phyloP scores from a whole-genome alignment of 2,329 filamentous ascomycete genomes.

The Mollisia scopiformis region DNA sequence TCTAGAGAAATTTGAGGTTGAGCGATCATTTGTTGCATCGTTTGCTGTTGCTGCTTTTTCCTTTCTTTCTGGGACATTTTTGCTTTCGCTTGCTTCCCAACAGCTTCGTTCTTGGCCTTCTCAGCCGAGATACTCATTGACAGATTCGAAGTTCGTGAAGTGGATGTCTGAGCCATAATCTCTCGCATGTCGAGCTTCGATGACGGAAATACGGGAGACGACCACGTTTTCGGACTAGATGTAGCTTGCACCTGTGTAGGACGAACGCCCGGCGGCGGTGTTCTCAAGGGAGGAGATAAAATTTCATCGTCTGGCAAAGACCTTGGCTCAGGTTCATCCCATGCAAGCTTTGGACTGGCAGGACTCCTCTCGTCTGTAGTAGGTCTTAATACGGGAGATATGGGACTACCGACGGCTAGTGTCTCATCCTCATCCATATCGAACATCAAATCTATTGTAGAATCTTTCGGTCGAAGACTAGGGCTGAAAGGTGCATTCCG shows the following conservation, averaged over 20 bases:
- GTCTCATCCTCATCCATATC: conserved; percentile 76
- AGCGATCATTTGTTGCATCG: conserved; percentile 41
- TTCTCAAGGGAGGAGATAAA: conserved; percentile 4
- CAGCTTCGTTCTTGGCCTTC: conserved; percentile 38
- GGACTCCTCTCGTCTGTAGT: conserved; percentile 1
- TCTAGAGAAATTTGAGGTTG: conserved; percentile 50
- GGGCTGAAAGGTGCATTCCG: conserved; percentile 67
- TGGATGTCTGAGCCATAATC: conserved; percentile 76
- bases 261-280: conserved; percentile 5
- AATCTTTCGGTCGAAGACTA: conserved; percentile 67
- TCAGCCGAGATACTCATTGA: conserved; percentile 58
- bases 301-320: conserved; percentile 11
- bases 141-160: conserved; percentile 50
- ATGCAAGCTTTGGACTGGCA: conserved; percentile 15
- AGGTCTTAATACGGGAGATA: conserved; percentile 13
- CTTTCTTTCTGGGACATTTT: conserved; percentile 92
- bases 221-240: conserved; percentile 33
- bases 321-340: conserved; percentile 17
- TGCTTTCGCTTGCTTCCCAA: conserved; percentile 42
- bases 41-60: conserved; percentile 75
- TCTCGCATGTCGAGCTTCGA: conserved; percentile 64
- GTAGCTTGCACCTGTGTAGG: conserved; percentile 1
- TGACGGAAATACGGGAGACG: conserved; percentile 32
- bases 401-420: conserved; percentile 16
- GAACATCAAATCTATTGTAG: conserved; percentile 81